These are phyloP conservation scores for Aureobasidium subglaciale DNA, from an alignment of 2,329 filamentous ascomycete species.

Conservation along the genomic window DNA sequence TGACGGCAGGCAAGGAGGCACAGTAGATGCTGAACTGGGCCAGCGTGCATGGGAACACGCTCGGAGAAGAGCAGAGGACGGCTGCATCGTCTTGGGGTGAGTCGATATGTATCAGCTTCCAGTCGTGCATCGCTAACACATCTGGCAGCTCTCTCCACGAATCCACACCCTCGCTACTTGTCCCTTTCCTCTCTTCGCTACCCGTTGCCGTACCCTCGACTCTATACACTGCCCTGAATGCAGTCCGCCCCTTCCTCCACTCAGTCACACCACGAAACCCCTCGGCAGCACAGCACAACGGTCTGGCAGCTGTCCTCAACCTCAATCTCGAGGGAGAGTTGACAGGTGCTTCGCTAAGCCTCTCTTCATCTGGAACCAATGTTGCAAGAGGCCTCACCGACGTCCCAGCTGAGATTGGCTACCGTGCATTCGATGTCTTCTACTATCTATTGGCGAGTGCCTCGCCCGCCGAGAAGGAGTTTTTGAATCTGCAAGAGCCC, in stretches of 20 bases:
- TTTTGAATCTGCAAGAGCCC: conserved; percentile 69
- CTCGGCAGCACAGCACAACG: conserved; percentile 71
- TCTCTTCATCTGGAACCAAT: conserved; percentile 85
- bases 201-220: conserved; percentile 71
- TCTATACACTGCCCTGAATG: conserved; percentile 71
- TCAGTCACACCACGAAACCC: conserved; percentile 86
- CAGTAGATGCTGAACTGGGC: conserved; percentile 72
- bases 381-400: conserved; percentile 71
- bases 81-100: conserved; percentile 82
- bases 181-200: conserved; percentile 72
- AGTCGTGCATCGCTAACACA: conserved; percentile 10
- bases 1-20: conserved; percentile 65
- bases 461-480: conserved; percentile 82
- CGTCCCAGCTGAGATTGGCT: conserved; percentile 70
- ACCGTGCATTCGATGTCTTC: conserved; percentile 93
- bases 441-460: conserved; percentile 93
- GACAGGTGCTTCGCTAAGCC: conserved; percentile 63
- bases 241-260: conserved; percentile 76
- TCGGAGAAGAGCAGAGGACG: conserved; percentile 86
- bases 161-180: conserved; percentile 76
- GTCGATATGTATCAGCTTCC: conserved; percentile 23
- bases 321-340: conserved; percentile 75
- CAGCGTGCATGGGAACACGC: conserved; percentile 93
- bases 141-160: conserved; percentile 70
- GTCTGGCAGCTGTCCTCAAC: conserved; percentile 73